Conservation (phyloP, 371 early-diverging fungal genomes). For the Rhizopus delemar region DNA sequence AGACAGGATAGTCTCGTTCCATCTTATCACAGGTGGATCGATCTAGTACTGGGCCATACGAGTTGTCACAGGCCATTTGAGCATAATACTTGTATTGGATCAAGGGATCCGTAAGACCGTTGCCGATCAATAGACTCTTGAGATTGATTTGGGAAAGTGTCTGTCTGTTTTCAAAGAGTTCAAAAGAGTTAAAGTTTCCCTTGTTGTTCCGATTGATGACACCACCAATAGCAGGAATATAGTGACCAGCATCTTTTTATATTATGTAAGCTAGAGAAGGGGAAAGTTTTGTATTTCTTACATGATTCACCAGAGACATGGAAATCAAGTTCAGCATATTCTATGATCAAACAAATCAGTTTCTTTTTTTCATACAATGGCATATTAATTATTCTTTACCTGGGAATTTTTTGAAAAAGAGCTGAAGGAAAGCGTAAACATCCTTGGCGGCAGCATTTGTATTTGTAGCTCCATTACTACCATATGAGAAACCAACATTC, state of each 20-base stretch:
- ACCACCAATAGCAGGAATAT: constrained; percentile 77
- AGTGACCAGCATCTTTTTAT: constrained; percentile 70
- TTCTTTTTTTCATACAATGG: neutral
- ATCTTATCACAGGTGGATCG: constrained; percentile 69
- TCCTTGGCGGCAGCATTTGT: constrained; percentile 68
- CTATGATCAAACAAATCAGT: constrained; percentile 4
- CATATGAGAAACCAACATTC: constrained; percentile 78
- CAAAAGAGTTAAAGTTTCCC: constrained; percentile 35
- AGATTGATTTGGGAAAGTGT: constrained; percentile 68
- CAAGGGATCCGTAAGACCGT: constrained; percentile 89
- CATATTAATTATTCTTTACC: constrained; percentile 9
- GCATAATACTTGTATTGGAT: constrained; percentile 90
- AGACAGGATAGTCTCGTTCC: constrained; percentile 72
- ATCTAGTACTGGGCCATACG: constrained; percentile 73
- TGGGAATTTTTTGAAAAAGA: constrained; percentile 62
- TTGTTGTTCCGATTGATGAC: constrained; percentile 72
- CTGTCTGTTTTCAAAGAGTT: constrained; percentile 35
- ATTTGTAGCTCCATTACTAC: constrained; percentile 52
- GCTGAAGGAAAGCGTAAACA: constrained; percentile 76
- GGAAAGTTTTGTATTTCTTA: constrained; percentile 13
- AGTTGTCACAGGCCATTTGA: constrained; percentile 81
- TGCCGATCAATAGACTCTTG: constrained; percentile 83
- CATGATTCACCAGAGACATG: constrained; percentile 59
- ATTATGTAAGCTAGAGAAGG: neutral
- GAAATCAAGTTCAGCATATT: constrained; percentile 62